A percentile compares a stretch with the other conserved stretches of the same genome.
Evolutionary conservation across 1,139 yeast genomes (phyloP).

Genomic region (Pneumocystis murina): DNA sequence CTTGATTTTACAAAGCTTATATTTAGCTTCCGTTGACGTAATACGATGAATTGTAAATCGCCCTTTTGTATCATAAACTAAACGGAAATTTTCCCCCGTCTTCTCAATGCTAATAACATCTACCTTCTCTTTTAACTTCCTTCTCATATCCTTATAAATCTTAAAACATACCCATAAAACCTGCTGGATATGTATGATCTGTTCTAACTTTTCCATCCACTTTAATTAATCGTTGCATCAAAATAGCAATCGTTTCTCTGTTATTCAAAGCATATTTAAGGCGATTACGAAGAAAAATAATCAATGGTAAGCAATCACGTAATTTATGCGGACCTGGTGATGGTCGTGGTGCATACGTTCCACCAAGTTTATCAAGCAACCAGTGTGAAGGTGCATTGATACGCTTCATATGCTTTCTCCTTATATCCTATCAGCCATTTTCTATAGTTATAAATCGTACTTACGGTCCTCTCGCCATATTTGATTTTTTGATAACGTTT

Average conservation of each 20-base stretch:
- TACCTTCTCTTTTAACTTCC: background rate
- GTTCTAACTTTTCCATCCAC: conserved; percentile 99
- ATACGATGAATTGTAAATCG: conserved; percentile 99
- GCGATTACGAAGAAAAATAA: conserved; percentile 98
- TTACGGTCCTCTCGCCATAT: conserved; percentile 16
- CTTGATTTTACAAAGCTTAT: conserved; percentile 96
- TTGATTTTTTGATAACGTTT: conserved; percentile 3
- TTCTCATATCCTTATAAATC: too few species aligned
- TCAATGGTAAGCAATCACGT: conserved; percentile 96
- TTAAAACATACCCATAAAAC: conserved; percentile 49
- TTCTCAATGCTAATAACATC: conserved; percentile 94
- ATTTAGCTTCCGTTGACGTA: conserved; percentile 93
- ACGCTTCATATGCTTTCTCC: conserved; percentile 95
- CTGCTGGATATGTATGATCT: conserved; percentile 96
- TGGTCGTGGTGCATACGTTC: conserved; percentile 99
- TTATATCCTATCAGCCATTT: conserved; percentile 26
- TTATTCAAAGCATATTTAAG: conserved; percentile 98
- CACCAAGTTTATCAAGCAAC: conserved; percentile 99
- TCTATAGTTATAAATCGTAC: conserved; percentile 9
- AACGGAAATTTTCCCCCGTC: conserved; percentile 98
- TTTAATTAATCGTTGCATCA: conserved; percentile 98
- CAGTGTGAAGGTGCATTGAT: conserved; percentile 99
- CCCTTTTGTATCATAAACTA: conserved; percentile 95
- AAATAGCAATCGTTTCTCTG: conserved; percentile 97
- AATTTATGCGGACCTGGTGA: conserved; percentile 99